Evolutionary conservation across 306 rosid genomes (phyloP), one percentile per base, ranked within the genome.

Genomic region (Cicer cuneatum): DNA sequence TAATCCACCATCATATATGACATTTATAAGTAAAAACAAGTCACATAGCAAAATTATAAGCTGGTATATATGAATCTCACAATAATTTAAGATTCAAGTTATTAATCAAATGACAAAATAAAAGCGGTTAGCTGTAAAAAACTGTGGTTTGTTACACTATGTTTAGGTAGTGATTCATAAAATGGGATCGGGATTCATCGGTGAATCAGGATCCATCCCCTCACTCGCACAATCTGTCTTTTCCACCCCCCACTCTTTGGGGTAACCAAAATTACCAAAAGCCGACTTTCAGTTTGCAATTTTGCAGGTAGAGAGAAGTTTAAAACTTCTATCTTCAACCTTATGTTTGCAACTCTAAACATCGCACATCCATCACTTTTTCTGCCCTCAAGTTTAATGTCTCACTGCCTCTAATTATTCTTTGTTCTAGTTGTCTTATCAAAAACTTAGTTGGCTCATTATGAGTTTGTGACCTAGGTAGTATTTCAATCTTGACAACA

Each of bases 191-290:
- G 35, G 35, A 21, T 21, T 21, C 2, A 21, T 21, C 7, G 14
- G 3, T 14, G 19, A 6, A 47, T 47, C 7, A 2, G 4, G 54
- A 49, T 49, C 29, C 63, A 24, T 57, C 24, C 40, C 40, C 8
- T 24, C 40, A 57, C 40, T 24, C 11, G 8, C 14, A 5, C 11
- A 40, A 57, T 14, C 63, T 57, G 14, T 15, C 63, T 21, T 33
- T 14, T 57, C 39, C 10, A 7, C 63, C n/a, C 16, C 39, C n/a
- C 14, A 21, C 61, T 19, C 37, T 57, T 21, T 13, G 5, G 6
- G 40, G 8, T 24, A 57, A 57, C 63, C 63, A 39, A 57, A 10
- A 57, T 39, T 57, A 53, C 59, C 24, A 15, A 53, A 53, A 58
- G 11, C 40, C 40, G 13, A 58, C 41, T 24, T 40, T 41, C 12